These are phyloP conservation scores for Sequoiadendron giganteum DNA, from an alignment of 75 land plant species.

Conservation along the genomic window DNA sequence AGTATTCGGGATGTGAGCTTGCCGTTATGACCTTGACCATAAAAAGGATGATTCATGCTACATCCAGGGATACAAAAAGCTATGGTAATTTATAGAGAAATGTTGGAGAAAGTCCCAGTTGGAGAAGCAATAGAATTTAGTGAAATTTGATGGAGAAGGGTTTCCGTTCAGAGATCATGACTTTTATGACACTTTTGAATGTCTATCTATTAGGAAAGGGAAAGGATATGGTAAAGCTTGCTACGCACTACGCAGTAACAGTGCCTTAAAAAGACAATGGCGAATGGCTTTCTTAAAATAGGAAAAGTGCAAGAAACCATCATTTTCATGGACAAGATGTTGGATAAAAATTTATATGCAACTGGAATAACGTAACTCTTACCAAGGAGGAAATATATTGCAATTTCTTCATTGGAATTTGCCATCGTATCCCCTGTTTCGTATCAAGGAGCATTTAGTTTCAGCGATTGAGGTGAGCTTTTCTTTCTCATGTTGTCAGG, in stretches of 20 bases:
- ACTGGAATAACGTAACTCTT: slow-evolving; percentile 8
- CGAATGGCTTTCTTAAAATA: slow-evolving; percentile 43
- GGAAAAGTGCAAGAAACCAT: slow-evolving; percentile 59
- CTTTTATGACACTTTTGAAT: slow-evolving; percentile 53
- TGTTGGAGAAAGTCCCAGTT: slow-evolving; percentile 61
- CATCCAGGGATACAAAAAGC: slow-evolving; percentile 40
- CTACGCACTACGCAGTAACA: slow-evolving; percentile 51
- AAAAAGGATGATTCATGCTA: slow-evolving; percentile 42
- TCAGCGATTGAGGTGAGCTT: neutral
- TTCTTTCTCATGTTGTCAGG: too few relatives aligned
- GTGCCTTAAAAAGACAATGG: slow-evolving; percentile 31
- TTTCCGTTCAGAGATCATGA: slow-evolving; percentile 44
- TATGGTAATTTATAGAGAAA: slow-evolving; percentile 50
- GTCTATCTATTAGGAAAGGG: slow-evolving; percentile 46
- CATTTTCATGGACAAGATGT: slow-evolving; percentile 23
- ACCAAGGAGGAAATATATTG: neutral
- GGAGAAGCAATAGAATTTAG: slow-evolving; percentile 55
- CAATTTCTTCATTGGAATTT: neutral
- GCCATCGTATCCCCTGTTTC: slow-evolving; percentile 4
- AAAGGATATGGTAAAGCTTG: slow-evolving; percentile 33
- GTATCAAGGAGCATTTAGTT: slow-evolving; percentile 41
- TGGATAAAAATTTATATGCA: slow-evolving; percentile 16
- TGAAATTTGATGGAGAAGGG: slow-evolving; percentile 52
- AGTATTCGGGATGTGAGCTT: slow-evolving; percentile 40
- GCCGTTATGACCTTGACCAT: slow-evolving; percentile 48